phyloP scores from a whole-genome alignment of 1,284 basidiomycete genomes.

The Somion occarium region DNA sequence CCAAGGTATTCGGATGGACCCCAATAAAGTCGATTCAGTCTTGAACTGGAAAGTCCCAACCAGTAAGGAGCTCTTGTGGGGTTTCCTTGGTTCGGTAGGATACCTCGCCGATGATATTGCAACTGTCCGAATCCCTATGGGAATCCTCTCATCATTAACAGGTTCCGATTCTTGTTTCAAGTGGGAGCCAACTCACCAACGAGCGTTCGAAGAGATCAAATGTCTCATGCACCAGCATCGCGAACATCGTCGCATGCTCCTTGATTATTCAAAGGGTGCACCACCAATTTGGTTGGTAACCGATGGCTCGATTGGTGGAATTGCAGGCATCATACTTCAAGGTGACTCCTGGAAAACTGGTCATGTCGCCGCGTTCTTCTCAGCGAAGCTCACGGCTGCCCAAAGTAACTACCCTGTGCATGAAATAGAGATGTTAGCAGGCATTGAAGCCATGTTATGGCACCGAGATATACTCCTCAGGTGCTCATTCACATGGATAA shows the following conservation, averaged over 20 bases:
- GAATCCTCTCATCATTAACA: conserved; percentile 3
- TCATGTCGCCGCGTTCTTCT: conserved; percentile 14
- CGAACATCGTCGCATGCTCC: conserved; percentile 14
- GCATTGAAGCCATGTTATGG: conserved; percentile 17
- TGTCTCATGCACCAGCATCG: conserved; percentile 15
- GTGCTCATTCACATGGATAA: conserved; percentile 24
- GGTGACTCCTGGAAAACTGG: conserved; percentile 6
- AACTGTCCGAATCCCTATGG: conserved; percentile 19
- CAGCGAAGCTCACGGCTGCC: conserved; percentile 12
- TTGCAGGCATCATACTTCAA: conserved; percentile 18
- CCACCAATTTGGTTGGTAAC: conserved; percentile 17
- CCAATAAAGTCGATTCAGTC: conserved; percentile 27
- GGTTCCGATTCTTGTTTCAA: not conserved
- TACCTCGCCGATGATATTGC: conserved; percentile 23
- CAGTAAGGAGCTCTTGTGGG: conserved; percentile 13
- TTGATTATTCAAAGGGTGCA: conserved; percentile 20
- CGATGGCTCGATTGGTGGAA: conserved; percentile 13
- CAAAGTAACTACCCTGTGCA: conserved; percentile 15
- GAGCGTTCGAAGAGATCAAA: conserved; percentile 22
- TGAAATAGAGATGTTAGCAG: conserved; percentile 22
- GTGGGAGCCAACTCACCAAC: conserved; percentile 17
- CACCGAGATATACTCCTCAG: conserved; percentile 24
- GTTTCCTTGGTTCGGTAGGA: conserved; percentile 24
- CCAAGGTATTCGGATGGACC: conserved; percentile 28
- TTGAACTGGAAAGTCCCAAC: conserved; percentile 28